Base-by-base conservation (phyloP, 805 yeast species). In the Grigorovia humatica region DNA sequence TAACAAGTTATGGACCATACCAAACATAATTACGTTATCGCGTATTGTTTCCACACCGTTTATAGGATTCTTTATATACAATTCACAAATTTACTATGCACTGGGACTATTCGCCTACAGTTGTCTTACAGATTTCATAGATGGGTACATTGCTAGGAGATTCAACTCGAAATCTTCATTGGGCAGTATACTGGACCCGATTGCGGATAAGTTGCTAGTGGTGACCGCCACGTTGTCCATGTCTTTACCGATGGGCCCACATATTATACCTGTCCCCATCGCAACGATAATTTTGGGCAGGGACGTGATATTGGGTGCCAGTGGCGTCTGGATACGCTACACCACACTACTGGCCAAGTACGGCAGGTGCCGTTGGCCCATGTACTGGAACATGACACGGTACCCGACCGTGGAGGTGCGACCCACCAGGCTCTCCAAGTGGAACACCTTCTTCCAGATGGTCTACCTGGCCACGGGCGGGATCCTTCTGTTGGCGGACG, bases 191-290 rank as follows among this genome's bases (percentile, higher is more conserved):
- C 72, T 95, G 38, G 99, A 93, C 62, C 99, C 99, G 0, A 75
- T 88, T 70, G 99, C 99, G 0, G 99, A 93, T 65, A 93, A 93
- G 65, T 73, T 85, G 15, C 73, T 93, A 47, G 89, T 93, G 96
- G 77, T 91, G 19, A 80, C 86, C 0, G 80, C 95, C 49, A 90
- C 98, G 0, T 74, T 82, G 0, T 81, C 95, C 49, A 69, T 93
- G 52, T 81, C 91, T 0, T 76, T 60, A 19, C 62, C 69, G 11
- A 58, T 65, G 1, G 71, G 71, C 2, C 82, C 57, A 71, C 82
- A 12, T 75, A 81, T 48, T 73, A 83, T 93, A 60, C 98, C 99
- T 0, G 61, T 78, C 41, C 78, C 76, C 63, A 73, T 79, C 20
- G 95, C 91, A 0, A 64, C 70, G 0, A 57, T 88, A 18, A 88